Percentiles rank a stretch among this genome's conserved stretches.
Evolutionary conservation across 768 basidiomycete genomes (phyloP).

Genomic region (Lentinus tigrinus): DNA sequence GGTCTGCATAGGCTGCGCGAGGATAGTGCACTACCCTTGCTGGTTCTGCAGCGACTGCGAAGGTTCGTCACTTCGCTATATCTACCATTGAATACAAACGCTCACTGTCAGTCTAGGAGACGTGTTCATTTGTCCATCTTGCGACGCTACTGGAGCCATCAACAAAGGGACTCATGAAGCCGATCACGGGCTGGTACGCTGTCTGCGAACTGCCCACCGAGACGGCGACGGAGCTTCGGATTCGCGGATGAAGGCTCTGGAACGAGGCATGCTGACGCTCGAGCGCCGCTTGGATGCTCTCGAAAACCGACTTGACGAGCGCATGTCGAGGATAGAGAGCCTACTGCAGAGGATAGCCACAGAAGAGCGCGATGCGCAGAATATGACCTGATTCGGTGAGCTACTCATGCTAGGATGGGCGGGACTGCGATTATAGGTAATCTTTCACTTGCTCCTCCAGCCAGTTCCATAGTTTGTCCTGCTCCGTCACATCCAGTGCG

Average conservation of each 20-base stretch:
- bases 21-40: neutral
- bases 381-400: neutral
- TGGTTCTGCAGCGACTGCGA: neutral
- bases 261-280: neutral
- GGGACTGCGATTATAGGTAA: neutral
- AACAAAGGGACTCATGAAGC: neutral
- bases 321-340: neutral
- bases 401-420: too few species aligned
- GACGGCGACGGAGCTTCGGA: neutral
- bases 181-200: neutral
- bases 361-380: neutral
- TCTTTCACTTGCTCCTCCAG: constrained; percentile 29
- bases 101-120: neutral
- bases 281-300: neutral
- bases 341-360: neutral
- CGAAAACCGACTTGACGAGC: neutral
- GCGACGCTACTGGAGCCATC: neutral
- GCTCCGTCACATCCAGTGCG: constrained; percentile 19
- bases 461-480: constrained; percentile 31
- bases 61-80: neutral
- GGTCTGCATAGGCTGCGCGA: neutral
- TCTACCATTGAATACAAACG: neutral
- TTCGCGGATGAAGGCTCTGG: neutral
- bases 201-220: neutral
- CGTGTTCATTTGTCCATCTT: neutral